Evolutionary conservation across 768 basidiomycete species (phyloP).

Genomic region (Mrakia gelida): DNA sequence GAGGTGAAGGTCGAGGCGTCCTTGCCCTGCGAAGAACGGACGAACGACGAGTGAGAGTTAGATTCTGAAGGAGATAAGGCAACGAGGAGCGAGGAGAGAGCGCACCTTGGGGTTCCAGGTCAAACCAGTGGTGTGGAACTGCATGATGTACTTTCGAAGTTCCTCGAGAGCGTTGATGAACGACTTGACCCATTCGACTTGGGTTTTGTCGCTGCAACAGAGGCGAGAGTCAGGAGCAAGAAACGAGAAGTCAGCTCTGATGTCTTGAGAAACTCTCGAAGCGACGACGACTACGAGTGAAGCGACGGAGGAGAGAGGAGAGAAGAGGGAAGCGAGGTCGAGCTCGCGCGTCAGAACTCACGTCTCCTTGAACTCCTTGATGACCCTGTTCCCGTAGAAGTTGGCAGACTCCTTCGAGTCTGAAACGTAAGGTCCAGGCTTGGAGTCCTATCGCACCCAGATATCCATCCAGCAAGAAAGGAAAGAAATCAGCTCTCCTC

Average conservation of each 20-base stretch:
- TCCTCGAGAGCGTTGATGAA: constrained; percentile 69
- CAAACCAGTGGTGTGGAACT: constrained; percentile 80
- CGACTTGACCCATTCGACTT: constrained; percentile 79
- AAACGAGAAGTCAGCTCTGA: not conserved
- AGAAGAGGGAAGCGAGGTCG: not conserved
- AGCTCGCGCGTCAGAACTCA: constrained; percentile 45
- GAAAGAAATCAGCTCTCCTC: not conserved
- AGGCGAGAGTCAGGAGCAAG: not conserved
- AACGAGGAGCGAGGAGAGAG: not conserved
- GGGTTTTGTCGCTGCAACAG: constrained; percentile 68
- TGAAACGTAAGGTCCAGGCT: constrained; percentile 71
- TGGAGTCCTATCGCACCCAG: constrained; percentile 54
- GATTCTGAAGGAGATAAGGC: too few species aligned
- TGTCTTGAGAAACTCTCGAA: too few species aligned
- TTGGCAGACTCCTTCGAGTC: constrained; percentile 79
- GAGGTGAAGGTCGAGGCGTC: constrained; percentile 38
- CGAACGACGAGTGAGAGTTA: not conserved
- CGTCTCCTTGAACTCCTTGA: constrained; percentile 93
- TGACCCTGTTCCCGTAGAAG: constrained; percentile 84
- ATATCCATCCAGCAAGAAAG: not conserved
- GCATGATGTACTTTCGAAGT: constrained; percentile 73
- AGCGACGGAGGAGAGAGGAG: not conserved
- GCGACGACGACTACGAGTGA: not conserved
- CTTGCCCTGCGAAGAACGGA: constrained; percentile 34
- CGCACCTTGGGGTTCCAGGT: constrained; percentile 79